Evolutionary conservation across 345 rosid species (phyloP), one percentile per base, ranked within the genome.

Genomic region (Rhizophora apiculata): DNA sequence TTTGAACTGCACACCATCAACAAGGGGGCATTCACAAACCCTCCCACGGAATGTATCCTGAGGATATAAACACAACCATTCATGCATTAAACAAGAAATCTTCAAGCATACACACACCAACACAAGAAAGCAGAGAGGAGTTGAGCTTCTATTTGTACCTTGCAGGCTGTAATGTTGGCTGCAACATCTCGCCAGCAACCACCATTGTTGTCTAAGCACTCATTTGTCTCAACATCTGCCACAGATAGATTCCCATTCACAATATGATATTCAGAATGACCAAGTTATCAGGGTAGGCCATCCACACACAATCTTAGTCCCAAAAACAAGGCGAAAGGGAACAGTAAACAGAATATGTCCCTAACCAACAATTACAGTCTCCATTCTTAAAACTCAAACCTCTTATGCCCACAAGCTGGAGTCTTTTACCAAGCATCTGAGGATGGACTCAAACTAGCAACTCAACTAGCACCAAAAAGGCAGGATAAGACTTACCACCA

Each of bases 1-100:
- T 78, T 82, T 95, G 76, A 95, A 95, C 80, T 82, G 90, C 78
- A 90, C 93, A 39, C 96, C 99, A 89, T 92, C 89, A 39, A 95
- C 93, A 64, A 85, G 51, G 58, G 99, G 98, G 63, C 99, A 95
- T 65, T 85, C 97, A 37, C 99, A 95, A 63, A 92, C 94, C 71
- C 86, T 87, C 68, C 99, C 99, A 65, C 99, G 96, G 68, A 95
- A 95, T 19, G 99, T 95, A 81, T 95, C 99, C 99, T 95, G 80
- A 68, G 37, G 54, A 61, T 67, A 67, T 52, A 66, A 64, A 71
- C 31, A 21, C 29, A 13, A 24, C n/a, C 19, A 56, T 11, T n/a
- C 30, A 52, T 22, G 8, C 8, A 7, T 32, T 32, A 6, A 70
- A 31, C 46, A n/a, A 58, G 22, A 48, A 27, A 62, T 15, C 54